Conservation (phyloP, 768 basidiomycete genomes). For the Podaxis sp. region DNA sequence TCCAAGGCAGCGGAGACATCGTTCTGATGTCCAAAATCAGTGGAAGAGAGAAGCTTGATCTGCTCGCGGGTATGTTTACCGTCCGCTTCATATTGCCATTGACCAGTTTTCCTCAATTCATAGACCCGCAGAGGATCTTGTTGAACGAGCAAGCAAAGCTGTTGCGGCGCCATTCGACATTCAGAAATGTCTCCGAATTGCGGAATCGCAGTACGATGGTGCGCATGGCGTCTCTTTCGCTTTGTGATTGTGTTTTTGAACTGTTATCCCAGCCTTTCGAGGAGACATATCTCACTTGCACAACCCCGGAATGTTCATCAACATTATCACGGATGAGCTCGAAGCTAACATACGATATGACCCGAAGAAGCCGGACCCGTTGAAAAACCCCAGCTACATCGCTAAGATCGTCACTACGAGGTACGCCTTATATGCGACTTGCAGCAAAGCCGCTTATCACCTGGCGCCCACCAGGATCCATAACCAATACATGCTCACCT, state of each 20-base stretch:
- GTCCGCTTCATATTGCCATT: constrained; percentile 9
- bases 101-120: constrained; percentile 15
- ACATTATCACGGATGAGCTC: constrained; percentile 57
- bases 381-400: constrained; percentile 47
- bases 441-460: not conserved
- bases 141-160: constrained; percentile 55
- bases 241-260: constrained; percentile 11
- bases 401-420: constrained; percentile 60
- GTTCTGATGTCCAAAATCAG: constrained; percentile 57
- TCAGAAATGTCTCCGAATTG: constrained; percentile 62
- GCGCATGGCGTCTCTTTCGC: constrained; percentile 21
- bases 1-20: constrained; percentile 70
- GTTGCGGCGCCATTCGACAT: constrained; percentile 65
- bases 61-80: constrained; percentile 61
- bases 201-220: constrained; percentile 76
- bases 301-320: constrained; percentile 62
- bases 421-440: constrained; percentile 32
- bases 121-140: constrained; percentile 59
- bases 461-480: constrained; percentile 56
- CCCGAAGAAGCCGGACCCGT: constrained; percentile 24
- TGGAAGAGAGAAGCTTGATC: constrained; percentile 79
- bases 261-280: constrained; percentile 48
- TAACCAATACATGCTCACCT: constrained; percentile 80
- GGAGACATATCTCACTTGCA: constrained; percentile 70
- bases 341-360: constrained; percentile 45